Evolutionary conservation across 441 rosid species (phyloP).

Genomic region (Arabidopsis lyrata): DNA sequence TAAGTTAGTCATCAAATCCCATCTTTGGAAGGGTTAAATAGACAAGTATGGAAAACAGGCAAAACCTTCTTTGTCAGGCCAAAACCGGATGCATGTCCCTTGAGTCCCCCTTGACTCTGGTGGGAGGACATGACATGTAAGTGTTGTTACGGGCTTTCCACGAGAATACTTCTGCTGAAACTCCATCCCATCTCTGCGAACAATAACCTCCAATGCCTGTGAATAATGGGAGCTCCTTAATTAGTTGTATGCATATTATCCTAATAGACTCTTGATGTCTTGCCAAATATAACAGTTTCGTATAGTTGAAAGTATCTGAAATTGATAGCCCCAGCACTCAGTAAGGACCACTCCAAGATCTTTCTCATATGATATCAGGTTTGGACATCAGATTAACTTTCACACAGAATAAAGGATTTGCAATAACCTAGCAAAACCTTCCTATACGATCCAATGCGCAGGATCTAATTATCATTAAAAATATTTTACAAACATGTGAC

Average conservation of each 20-base stretch:
- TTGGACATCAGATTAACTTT: neutral
- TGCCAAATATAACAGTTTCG: conserved; percentile 16
- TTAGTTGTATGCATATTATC: conserved; percentile 17
- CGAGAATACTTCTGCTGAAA: conserved; percentile 85
- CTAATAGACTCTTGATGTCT: conserved; percentile 4
- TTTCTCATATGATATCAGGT: conserved; percentile 5
- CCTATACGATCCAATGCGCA: conserved; percentile 1
- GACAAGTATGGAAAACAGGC: conserved; percentile 23
- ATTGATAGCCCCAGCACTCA: conserved; percentile 17
- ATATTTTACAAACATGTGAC: conserved; percentile 2
- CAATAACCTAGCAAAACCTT: conserved; percentile 14
- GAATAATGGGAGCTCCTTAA: conserved; percentile 23
- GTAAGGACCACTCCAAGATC: neutral
- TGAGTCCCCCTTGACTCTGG: conserved; percentile 62
- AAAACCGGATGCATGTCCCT: conserved; percentile 87
- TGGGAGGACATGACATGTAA: conserved; percentile 66
- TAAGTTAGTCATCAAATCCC: conserved; percentile 26
- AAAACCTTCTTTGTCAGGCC: conserved; percentile 97
- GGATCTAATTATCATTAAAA: conserved; percentile 3
- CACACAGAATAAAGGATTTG: neutral
- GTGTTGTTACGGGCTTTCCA: conserved; percentile 80
- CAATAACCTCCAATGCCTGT: conserved; percentile 84
- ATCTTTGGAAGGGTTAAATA: conserved; percentile 17
- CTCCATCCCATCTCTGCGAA: conserved; percentile 93
- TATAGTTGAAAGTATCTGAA: neutral